phyloP scores from a whole-genome alignment of 306 rosid genomes.

The Malus sylvestris region DNA sequence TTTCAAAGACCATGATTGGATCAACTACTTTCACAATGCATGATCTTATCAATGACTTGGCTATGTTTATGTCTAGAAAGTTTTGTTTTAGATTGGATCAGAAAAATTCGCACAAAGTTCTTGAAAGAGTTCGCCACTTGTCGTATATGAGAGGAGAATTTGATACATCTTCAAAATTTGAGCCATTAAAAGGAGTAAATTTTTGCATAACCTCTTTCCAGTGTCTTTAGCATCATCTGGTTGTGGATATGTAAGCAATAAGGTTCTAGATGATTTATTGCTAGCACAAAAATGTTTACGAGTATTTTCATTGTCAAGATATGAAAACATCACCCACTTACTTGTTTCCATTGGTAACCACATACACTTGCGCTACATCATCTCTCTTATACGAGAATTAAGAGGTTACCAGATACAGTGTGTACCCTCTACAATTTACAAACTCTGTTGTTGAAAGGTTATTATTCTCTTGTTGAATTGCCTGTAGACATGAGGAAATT shows the following conservation, averaged over 20 bases:
- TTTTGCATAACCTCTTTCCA: neutral
- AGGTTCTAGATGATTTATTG: neutral
- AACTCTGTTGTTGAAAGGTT: neutral
- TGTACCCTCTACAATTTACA: constrained; percentile 11
- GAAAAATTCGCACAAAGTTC: no score
- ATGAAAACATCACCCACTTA: neutral
- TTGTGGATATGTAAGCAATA: neutral
- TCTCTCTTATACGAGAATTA: neutral
- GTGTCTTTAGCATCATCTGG: neutral
- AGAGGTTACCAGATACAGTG: neutral
- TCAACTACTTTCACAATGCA: neutral
- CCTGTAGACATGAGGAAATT: neutral
- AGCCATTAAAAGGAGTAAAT: neutral
- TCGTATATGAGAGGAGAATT: neutral
- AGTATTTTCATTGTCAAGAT: neutral
- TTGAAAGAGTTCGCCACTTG: neutral
- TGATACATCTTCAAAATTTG: neutral
- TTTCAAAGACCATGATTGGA: neutral
- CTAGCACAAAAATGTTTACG: neutral
- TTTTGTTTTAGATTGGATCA: neutral
- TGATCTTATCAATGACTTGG: neutral
- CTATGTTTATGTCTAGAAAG: neutral
- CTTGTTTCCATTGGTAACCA: neutral
- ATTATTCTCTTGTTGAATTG: neutral
- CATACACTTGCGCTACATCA: neutral